These are phyloP conservation scores for Penicillium sp. DNA, from an alignment of 2,329 filamentous ascomycete species.

Conservation along the genomic window DNA sequence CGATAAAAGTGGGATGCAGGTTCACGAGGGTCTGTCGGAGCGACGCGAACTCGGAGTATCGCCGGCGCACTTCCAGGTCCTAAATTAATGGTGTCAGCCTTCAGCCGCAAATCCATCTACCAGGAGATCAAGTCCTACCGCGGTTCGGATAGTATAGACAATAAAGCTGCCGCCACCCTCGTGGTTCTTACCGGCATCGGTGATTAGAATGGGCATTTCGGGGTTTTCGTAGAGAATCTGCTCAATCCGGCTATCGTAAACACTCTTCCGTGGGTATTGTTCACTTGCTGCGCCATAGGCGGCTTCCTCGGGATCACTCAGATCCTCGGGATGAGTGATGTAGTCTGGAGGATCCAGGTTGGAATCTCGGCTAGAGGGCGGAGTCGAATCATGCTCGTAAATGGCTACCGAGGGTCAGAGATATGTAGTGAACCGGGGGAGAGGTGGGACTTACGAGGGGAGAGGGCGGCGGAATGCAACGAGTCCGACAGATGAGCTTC, in stretches of 20 bases:
- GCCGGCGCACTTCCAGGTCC: constrained; percentile 91
- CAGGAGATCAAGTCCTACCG: constrained; percentile 57
- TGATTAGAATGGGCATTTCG: constrained; percentile 85
- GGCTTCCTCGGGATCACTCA: constrained; percentile 62
- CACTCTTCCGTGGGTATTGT: constrained; percentile 64
- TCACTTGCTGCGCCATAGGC: constrained; percentile 51
- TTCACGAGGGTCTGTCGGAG: constrained; percentile 84
- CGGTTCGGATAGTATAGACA: constrained; percentile 94
- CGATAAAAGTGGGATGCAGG: constrained; percentile 90
- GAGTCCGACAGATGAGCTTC: constrained; percentile 74
- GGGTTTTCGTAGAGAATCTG: constrained; percentile 97
- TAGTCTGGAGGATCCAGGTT: constrained; percentile 66
- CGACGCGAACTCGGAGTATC: constrained; percentile 96
- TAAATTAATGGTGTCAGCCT: constrained; percentile 40
- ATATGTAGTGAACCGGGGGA: not conserved
- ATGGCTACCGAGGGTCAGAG: constrained; percentile 38
- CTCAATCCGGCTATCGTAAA: constrained; percentile 93
- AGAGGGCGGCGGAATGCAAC: constrained; percentile 57
- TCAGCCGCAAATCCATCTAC: constrained; percentile 1
- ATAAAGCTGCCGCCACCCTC: constrained; percentile 93
- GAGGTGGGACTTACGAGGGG: constrained; percentile 52
- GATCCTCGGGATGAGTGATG: constrained; percentile 52
- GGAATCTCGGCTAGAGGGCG: constrained; percentile 70
- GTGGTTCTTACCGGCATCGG: constrained; percentile 89
- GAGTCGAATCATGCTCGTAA: constrained; percentile 63